Evolutionary conservation across 2,329 filamentous ascomycete genomes (phyloP).

Genomic region (Fusarium praegraminearum): DNA sequence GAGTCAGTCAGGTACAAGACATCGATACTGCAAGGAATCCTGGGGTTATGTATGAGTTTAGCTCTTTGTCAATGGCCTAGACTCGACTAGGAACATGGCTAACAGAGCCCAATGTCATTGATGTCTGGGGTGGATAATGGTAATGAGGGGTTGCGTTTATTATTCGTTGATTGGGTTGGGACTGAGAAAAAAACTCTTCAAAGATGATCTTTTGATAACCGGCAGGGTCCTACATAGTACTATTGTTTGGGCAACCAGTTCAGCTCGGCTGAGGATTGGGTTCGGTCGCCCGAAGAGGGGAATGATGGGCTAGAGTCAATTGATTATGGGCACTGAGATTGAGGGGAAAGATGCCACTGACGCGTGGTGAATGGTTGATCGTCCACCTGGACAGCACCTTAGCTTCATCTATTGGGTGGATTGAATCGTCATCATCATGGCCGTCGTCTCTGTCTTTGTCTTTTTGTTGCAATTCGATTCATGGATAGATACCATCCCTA

Average conservation of each 20-base stretch:
- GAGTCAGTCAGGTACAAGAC: not conserved
- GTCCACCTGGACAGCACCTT: not conserved
- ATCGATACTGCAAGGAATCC: slow-evolving; percentile 7
- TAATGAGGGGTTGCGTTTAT: not conserved
- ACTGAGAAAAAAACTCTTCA: slow-evolving; percentile 24
- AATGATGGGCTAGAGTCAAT: slow-evolving; percentile 11
- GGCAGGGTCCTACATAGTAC: not conserved
- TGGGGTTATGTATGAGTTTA: slow-evolving; percentile 7
- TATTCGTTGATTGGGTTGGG: not conserved
- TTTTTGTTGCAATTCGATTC: not conserved
- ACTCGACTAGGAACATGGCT: slow-evolving; percentile 5
- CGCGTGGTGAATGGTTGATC: slow-evolving; percentile 26
- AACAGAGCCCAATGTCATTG: slow-evolving; percentile 8
- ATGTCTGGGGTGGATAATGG: not conserved
- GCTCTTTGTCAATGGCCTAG: not conserved
- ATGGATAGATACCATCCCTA: slow-evolving; percentile 4
- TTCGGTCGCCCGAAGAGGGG: slow-evolving; percentile 26
- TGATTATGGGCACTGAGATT: slow-evolving; percentile 13
- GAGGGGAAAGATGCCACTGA: slow-evolving; percentile 34
- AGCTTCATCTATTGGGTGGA: not conserved
- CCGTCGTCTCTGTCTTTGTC: not conserved
- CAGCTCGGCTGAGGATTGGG: slow-evolving; percentile 4
- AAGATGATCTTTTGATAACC: slow-evolving; percentile 1
- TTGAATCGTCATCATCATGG: slow-evolving; percentile 17
- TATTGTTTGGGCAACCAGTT: not conserved